phyloP scores from a whole-genome alignment of 495 filamentous ascomycete genomes.

The Neurospora sp. region DNA sequence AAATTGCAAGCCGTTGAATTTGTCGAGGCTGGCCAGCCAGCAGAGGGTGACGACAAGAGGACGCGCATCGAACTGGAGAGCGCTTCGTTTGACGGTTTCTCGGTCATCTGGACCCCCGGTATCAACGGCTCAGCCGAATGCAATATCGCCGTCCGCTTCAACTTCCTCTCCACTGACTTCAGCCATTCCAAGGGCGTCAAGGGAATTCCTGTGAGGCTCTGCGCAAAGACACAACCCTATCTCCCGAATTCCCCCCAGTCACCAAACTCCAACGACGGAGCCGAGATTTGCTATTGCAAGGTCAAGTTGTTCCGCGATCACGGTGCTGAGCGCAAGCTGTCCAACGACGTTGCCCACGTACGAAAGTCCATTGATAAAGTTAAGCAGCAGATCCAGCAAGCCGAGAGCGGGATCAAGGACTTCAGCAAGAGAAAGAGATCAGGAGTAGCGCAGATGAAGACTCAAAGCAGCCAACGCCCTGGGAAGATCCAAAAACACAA shows the following conservation, averaged over 20 bases:
- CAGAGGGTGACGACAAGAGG: conserved; percentile 56
- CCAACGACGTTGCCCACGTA: conserved; percentile 86
- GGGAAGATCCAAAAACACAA: conserved; percentile 83
- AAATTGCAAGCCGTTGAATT: conserved; percentile 89
- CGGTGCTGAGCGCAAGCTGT: conserved; percentile 87
- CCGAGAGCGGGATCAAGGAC: conserved; percentile 79
- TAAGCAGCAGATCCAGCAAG: conserved; percentile 79
- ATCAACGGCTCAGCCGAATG: conserved; percentile 55
- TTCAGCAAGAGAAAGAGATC: conserved; percentile 79
- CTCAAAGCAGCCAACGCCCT: conserved; percentile 42
- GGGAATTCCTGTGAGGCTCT: conserved; percentile 85
- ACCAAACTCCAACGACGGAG: conserved; percentile 22
- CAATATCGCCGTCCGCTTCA: conserved; percentile 82
- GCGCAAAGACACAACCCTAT: conserved; percentile 71
- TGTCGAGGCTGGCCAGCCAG: conserved; percentile 65
- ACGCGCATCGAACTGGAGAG: conserved; percentile 70
- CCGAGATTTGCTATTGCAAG: conserved; percentile 86
- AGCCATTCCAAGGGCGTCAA: conserved; percentile 98
- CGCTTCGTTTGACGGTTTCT: conserved; percentile 86
- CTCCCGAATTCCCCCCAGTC: conserved; percentile 35
- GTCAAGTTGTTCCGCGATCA: conserved; percentile 96
- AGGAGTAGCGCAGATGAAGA: conserved; percentile 43
- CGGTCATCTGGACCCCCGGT: conserved; percentile 72
- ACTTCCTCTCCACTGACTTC: conserved; percentile 96
- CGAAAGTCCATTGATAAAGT: conserved; percentile 93